Percentiles rank a stretch among this genome's conserved stretches.
Conservation (phyloP, 1,284 basidiomycete genomes). For the Peniophora sp. region DNA sequence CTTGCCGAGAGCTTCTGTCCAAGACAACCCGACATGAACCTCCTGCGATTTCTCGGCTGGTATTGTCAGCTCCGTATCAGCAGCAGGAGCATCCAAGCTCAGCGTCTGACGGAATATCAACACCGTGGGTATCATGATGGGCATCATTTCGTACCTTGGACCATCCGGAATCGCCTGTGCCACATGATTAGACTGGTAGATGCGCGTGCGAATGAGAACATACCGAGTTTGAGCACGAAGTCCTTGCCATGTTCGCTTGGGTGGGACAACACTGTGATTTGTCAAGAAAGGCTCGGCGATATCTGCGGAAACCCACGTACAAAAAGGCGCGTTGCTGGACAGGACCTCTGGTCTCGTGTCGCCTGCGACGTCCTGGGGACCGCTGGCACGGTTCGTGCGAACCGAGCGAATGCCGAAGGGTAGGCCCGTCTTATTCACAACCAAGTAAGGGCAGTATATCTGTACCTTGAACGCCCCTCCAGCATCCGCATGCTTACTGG, state of each 20-base stretch:
- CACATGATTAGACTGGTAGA: neutral
- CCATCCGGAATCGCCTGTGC: conserved; percentile 72
- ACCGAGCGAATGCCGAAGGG: conserved; percentile 74
- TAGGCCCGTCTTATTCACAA: conserved; percentile 91
- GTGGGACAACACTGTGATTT: conserved; percentile 78
- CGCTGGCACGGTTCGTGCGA: conserved; percentile 63
- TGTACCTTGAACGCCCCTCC: conserved; percentile 99
- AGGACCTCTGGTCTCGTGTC: conserved; percentile 56
- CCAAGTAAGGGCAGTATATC: conserved; percentile 88
- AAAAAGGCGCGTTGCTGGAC: conserved; percentile 60
- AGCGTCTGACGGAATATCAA: conserved; percentile 42
- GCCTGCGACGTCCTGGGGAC: conserved; percentile 82
- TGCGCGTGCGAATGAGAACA: neutral
- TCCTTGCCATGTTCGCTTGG: conserved; percentile 78
- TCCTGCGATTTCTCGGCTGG: conserved; percentile 71
- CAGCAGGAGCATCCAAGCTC: conserved; percentile 86
- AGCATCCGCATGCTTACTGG: conserved; percentile 78
- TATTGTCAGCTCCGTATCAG: conserved; percentile 81
- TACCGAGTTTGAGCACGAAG: conserved; percentile 69
- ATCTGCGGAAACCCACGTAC: conserved; percentile 37
- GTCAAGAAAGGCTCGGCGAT: conserved; percentile 26
- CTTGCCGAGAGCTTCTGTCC: conserved; percentile 90
- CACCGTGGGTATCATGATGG: neutral
- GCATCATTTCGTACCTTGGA: conserved; percentile 57
- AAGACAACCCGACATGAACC: conserved; percentile 85